Evolutionary conservation across 2,329 filamentous ascomycete species (phyloP).

Genomic region (Aurifilum marmelostoma): DNA sequence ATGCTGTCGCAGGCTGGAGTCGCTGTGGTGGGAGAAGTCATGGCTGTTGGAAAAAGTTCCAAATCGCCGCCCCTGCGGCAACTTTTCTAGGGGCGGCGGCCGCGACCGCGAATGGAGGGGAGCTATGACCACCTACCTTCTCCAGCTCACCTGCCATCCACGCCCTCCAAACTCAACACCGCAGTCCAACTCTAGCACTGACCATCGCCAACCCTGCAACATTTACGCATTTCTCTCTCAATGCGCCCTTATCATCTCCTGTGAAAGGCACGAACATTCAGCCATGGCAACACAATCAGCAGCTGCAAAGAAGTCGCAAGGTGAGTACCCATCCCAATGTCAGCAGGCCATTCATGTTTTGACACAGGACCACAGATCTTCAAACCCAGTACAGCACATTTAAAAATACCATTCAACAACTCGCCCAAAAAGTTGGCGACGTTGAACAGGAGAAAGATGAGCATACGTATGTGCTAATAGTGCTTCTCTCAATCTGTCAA

Average conservation of each 20-base stretch:
- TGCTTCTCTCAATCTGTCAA: constrained; percentile 12
- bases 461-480: constrained; percentile 75
- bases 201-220: not conserved
- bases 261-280: constrained; percentile 20
- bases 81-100: constrained; percentile 14
- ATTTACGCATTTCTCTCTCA: not conserved
- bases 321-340: constrained; percentile 44
- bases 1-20: not conserved
- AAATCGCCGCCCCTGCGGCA: not conserved
- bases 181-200: not conserved
- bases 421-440: constrained; percentile 95
- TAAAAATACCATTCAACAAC: constrained; percentile 80
- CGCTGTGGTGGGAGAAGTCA: not conserved
- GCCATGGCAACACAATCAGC: constrained; percentile 55
- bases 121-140: constrained; percentile 27
- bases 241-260: not conserved
- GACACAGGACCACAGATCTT: constrained; percentile 61
- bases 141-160: not conserved
- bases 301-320: constrained; percentile 74
- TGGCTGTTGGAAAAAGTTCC: not conserved
- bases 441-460: constrained; percentile 97
- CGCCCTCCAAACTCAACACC: constrained; percentile 2
- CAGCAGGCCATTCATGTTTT: constrained; percentile 4
- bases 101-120: not conserved
- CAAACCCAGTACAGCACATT: constrained; percentile 80